These are phyloP conservation scores for Dalbergia cultrata DNA, from an alignment of 306 rosid species.

Conservation along the genomic window DNA sequence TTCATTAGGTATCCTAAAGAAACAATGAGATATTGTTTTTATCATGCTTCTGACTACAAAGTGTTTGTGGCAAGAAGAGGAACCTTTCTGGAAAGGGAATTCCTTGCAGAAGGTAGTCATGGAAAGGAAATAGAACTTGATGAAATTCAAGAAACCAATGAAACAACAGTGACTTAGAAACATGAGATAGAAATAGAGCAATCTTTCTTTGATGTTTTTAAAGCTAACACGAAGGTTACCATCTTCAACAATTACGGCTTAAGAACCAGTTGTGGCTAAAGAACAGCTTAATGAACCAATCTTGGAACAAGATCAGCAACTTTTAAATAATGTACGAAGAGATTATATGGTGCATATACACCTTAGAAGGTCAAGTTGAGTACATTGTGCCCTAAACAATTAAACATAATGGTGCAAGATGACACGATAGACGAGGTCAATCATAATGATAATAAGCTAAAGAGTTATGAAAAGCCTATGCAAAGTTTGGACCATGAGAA, in stretches of 20 bases:
- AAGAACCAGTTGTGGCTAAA: not conserved
- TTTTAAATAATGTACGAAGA: not conserved
- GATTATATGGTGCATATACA: too few species aligned
- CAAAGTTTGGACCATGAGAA: not conserved
- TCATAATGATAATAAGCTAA: not conserved
- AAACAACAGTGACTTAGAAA: too few species aligned
- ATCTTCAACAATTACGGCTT: not conserved
- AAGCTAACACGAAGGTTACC: not conserved
- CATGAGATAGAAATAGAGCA: not conserved
- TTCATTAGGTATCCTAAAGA: slow-evolving; percentile 19
- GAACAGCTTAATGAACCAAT: not conserved
- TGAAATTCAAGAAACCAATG: too few species aligned
- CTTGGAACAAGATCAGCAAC: not conserved
- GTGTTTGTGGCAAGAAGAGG: not conserved
- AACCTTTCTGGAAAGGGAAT: not conserved
- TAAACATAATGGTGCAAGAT: too few species aligned
- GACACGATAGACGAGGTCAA: too few species aligned
- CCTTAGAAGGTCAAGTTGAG: too few species aligned
- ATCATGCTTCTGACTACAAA: not conserved
- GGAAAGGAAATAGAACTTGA: too few species aligned
- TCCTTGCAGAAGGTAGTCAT: not conserved
- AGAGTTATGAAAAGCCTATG: not conserved
- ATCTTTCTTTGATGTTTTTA: not conserved
- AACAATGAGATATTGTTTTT: slow-evolving; percentile 18
- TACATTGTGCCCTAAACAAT: too few species aligned